A percentile compares a stretch with the other conserved stretches of the same genome.
phyloP scores from a whole-genome alignment of 129 eudicot species.

The Silybum marianum region DNA sequence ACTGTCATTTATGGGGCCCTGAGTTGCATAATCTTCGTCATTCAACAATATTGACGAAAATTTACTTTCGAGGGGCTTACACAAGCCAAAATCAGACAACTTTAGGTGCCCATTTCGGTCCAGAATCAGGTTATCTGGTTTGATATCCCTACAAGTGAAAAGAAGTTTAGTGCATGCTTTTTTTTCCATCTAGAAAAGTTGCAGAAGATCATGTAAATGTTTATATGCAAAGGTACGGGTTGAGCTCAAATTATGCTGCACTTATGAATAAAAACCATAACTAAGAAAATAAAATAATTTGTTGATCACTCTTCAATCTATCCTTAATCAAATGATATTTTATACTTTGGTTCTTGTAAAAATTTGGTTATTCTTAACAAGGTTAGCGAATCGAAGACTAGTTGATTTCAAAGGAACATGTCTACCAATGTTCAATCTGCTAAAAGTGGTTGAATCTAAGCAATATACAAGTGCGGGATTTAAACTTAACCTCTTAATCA shows the following conservation, averaged over 20 bases:
- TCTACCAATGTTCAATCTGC: background rate
- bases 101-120: slow-evolving; percentile 85
- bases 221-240: background rate
- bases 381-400: no score
- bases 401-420: no score
- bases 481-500: background rate
- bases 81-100: slow-evolving; percentile 90
- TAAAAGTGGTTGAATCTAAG: background rate
- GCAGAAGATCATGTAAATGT: background rate
- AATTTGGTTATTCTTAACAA: no score
- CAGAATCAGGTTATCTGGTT: slow-evolving; percentile 88
- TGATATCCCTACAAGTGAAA: slow-evolving; percentile 69
- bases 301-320: no score
- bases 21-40: slow-evolving; percentile 65
- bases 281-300: background rate
- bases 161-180: slow-evolving; percentile 10
- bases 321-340: no score
- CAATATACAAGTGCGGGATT: background rate
- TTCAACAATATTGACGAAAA: slow-evolving; percentile 74
- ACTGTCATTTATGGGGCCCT: slow-evolving; percentile 49
- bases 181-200: background rate
- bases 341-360: no score
- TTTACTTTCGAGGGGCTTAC: slow-evolving; percentile 80
- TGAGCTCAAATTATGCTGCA: background rate
- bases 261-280: background rate